Conservation (phyloP, 2,329 filamentous ascomycete species). For the Pseudogymnoascus sp. region DNA sequence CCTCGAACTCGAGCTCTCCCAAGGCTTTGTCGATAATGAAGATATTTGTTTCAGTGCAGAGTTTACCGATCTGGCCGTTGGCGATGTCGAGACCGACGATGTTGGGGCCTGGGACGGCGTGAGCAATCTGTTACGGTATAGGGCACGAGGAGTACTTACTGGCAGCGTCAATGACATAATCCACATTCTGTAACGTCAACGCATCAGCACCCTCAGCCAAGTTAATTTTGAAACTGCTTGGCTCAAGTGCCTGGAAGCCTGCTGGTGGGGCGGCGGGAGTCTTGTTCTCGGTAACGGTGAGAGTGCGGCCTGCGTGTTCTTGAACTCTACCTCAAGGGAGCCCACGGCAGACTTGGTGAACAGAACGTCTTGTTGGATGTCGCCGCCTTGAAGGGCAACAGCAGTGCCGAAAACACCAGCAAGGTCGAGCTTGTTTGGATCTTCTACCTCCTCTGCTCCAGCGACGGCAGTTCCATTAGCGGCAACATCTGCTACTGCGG, state of each 20-base stretch:
- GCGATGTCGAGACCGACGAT: conserved; percentile 27
- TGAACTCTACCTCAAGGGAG: conserved; percentile 34
- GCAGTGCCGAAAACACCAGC: conserved; percentile 25
- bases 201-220: conserved; percentile 26
- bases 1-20: conserved; percentile 35
- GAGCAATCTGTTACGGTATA: not conserved
- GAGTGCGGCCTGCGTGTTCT: conserved; percentile 27
- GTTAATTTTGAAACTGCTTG: conserved; percentile 29
- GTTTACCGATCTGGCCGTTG: conserved; percentile 29
- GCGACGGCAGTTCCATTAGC: conserved; percentile 10
- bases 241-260: conserved; percentile 32
- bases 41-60: conserved; percentile 29
- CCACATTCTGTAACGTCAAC: conserved; percentile 32
- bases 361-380: conserved; percentile 28
- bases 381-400: conserved; percentile 26
- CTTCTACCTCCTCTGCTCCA: conserved; percentile 14
- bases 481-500: conserved; percentile 11
- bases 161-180: conserved; percentile 31
- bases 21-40: conserved; percentile 31
- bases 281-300: conserved; percentile 32
- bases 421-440: conserved; percentile 27
- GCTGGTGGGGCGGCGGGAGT: conserved; percentile 28
- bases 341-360: conserved; percentile 28
- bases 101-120: conserved; percentile 19
- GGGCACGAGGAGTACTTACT: conserved; percentile 23